Evolutionary conservation across 2,329 filamentous ascomycete genomes (phyloP).

Genomic region (Monosporascus ibericus): DNA sequence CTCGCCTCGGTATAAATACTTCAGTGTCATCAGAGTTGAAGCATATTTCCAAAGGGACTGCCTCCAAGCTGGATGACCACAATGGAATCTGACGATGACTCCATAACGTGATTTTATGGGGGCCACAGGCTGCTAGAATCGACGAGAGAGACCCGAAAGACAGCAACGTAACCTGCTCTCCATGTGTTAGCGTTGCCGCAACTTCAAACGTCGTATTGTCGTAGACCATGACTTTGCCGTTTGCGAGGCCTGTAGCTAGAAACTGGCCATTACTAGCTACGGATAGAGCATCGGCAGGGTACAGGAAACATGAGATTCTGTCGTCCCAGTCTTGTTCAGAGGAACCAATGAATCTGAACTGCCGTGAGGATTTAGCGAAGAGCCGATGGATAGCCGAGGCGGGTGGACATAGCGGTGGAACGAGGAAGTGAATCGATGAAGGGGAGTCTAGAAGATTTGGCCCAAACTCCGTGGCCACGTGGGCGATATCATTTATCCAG

Average conservation of each 20-base stretch:
- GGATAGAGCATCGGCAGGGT: not conserved
- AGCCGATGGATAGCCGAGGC: not conserved
- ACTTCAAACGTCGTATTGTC: not conserved
- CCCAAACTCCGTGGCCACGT: conserved; percentile 1
- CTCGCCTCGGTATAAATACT: not conserved
- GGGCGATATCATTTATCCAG: conserved; percentile 2
- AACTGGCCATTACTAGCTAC: not conserved
- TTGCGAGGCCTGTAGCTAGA: not conserved
- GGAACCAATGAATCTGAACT: not conserved
- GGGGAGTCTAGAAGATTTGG: conserved; percentile 2
- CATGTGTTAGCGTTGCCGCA: not conserved
- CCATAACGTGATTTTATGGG: not conserved
- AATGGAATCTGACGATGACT: not conserved
- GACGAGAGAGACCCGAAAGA: not conserved
- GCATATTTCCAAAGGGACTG: not conserved
- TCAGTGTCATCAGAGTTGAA: conserved; percentile 1
- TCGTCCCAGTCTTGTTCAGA: conserved; percentile 3
- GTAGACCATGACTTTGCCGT: not conserved
- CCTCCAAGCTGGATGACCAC: not conserved
- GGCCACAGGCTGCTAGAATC: not conserved
- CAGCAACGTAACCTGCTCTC: not conserved
- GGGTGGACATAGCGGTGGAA: conserved; percentile 1
- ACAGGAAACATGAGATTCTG: conserved; percentile 1
- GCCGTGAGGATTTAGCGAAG: not conserved
- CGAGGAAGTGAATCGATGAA: conserved; percentile 1